Conservation (phyloP, 179 eudicot species). For the Heliamphora ciliata region DNA sequence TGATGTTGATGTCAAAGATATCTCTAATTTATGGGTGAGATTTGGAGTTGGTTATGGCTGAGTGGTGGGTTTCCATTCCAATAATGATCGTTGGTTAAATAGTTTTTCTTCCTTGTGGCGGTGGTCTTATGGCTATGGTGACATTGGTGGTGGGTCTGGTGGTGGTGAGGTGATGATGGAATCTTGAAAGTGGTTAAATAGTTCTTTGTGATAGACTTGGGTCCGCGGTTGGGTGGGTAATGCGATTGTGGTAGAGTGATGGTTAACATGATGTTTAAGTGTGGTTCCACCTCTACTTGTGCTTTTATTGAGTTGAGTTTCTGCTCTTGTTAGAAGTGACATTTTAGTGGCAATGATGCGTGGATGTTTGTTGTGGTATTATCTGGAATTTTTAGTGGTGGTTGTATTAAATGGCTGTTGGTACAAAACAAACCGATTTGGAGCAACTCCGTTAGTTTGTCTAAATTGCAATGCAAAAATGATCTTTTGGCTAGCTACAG, state of each 20-base stretch:
- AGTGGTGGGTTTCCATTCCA: not conserved
- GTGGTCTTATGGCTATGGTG: not conserved
- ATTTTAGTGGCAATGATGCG: not conserved
- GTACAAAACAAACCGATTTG: not conserved
- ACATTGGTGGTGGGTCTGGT: not conserved
- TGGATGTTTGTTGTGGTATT: conserved; percentile 4
- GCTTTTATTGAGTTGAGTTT: not conserved
- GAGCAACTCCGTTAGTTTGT: too few relatives aligned
- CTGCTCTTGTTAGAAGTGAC: not conserved
- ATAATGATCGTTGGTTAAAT: not conserved
- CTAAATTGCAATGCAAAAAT: too few relatives aligned
- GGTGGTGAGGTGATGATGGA: too few relatives aligned
- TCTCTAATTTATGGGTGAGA: not conserved
- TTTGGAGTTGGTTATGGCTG: not conserved
- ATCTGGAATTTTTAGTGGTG: not conserved
- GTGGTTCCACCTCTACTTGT: not conserved
- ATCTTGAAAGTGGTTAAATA: too few relatives aligned
- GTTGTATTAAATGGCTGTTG: not conserved
- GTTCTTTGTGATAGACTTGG: too few relatives aligned
- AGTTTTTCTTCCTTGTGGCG: too few relatives aligned
- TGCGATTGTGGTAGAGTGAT: not conserved
- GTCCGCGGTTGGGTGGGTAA: too few relatives aligned
- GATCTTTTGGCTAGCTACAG: too few relatives aligned
- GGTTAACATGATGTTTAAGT: not conserved
- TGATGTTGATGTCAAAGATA: not conserved